A percentile compares a stretch with the other conserved stretches of the same genome.
phyloP scores from a whole-genome alignment of 352 stramenopile species.

The Phytophthora pisi region DNA sequence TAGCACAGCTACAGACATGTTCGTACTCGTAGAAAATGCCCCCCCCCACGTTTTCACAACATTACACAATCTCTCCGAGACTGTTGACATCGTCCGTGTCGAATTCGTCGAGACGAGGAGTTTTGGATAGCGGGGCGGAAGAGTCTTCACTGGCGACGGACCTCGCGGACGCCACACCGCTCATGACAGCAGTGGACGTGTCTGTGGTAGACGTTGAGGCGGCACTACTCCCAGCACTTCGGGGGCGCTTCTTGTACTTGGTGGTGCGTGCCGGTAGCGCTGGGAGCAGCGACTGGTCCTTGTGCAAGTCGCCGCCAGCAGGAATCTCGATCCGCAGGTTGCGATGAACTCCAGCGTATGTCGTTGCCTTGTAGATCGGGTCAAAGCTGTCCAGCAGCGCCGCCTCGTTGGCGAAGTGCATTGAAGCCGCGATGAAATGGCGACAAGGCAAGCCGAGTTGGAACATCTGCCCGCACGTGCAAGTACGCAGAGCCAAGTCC shows the following conservation, averaged over 20 bases:
- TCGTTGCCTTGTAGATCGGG: slow-evolving; percentile 69
- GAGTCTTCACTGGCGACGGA: slow-evolving; percentile 19
- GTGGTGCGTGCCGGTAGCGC: slow-evolving; percentile 47
- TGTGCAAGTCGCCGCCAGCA: slow-evolving; percentile 67
- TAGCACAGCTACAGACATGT: not conserved
- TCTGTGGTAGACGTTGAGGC: slow-evolving; percentile 7
- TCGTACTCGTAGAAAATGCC: not conserved
- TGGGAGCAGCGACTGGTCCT: slow-evolving; percentile 69
- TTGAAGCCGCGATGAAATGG: slow-evolving; percentile 72
- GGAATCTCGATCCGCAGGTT: slow-evolving; percentile 83
- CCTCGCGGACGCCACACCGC: slow-evolving; percentile 14
- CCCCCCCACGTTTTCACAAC: not conserved
- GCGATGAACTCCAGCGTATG: slow-evolving; percentile 63
- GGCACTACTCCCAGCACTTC: slow-evolving; percentile 24
- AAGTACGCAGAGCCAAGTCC: slow-evolving; percentile 61
- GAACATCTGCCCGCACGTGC: slow-evolving; percentile 73
- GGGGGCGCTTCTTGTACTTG: slow-evolving; percentile 71
- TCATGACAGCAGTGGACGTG: slow-evolving; percentile 12
- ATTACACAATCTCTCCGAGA: slow-evolving; percentile 64
- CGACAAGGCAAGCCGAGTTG: slow-evolving; percentile 80
- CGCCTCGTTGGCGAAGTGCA: slow-evolving; percentile 64
- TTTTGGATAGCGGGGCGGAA: slow-evolving; percentile 43
- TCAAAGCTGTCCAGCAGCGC: slow-evolving; percentile 69
- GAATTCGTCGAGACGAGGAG: slow-evolving; percentile 58
- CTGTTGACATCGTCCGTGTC: slow-evolving; percentile 63